These are phyloP conservation scores for Elaeis oleifera DNA, from an alignment of 202 grass and related monocot species.

Conservation along the genomic window DNA sequence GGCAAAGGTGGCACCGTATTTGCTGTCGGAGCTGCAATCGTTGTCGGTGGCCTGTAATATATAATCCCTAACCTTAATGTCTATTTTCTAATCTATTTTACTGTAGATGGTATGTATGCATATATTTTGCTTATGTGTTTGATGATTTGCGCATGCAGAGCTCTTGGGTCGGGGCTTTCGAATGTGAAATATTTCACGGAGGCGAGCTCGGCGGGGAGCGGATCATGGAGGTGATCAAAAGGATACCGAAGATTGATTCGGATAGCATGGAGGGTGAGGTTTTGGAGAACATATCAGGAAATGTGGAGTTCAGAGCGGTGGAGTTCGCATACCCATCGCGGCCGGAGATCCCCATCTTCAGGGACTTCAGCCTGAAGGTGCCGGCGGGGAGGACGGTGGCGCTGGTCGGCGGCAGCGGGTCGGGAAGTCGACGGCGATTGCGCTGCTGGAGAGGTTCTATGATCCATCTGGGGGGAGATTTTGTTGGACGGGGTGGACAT, in stretches of 20 bases:
- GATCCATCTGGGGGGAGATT: slow-evolving; percentile 52
- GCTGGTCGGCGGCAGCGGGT: slow-evolving; percentile 66
- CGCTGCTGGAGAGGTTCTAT: slow-evolving; percentile 84
- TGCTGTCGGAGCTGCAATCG: slow-evolving; percentile 48
- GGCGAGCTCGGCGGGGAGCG: slow-evolving; percentile 68
- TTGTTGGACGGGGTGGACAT: slow-evolving; percentile 70
- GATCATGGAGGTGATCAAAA: slow-evolving; percentile 50
- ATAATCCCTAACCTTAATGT: background rate
- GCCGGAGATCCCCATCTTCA: slow-evolving; percentile 62
- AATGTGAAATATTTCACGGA: slow-evolving; percentile 91
- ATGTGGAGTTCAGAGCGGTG: slow-evolving; percentile 70
- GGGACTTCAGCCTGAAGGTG: slow-evolving; percentile 59
- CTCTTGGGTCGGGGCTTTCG: slow-evolving; percentile 62
- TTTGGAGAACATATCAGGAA: slow-evolving; percentile 45
- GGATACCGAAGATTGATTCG: slow-evolving; percentile 83
- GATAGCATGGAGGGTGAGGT: slow-evolving; percentile 48
- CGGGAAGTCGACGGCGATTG: slow-evolving; percentile 83
- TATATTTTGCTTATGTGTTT: background rate
- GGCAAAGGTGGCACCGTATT: slow-evolving; percentile 72
- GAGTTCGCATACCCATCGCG: slow-evolving; percentile 86
- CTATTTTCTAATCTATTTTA: too few relatives aligned
- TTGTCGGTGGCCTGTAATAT: slow-evolving; percentile 65
- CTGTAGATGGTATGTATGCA: too few relatives aligned
- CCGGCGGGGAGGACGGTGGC: slow-evolving; percentile 64
- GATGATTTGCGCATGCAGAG: slow-evolving; percentile 21